phyloP scores from a whole-genome alignment of 2,329 filamentous ascomycete genomes.

The Leptographium wingfieldii region DNA sequence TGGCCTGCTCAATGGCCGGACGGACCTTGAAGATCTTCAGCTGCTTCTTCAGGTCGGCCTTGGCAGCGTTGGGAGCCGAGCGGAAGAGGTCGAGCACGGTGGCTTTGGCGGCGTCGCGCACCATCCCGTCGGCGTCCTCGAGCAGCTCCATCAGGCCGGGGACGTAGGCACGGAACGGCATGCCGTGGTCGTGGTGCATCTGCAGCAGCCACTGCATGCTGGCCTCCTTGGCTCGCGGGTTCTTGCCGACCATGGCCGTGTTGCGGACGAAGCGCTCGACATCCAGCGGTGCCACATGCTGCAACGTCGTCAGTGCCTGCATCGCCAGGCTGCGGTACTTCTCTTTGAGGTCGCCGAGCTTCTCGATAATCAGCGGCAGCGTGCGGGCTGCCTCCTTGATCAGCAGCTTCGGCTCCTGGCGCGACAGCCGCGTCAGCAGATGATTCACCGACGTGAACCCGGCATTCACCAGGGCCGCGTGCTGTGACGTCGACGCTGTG shows the following conservation, averaged over 20 bases:
- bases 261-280: conserved; percentile 73
- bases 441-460: conserved; percentile 83
- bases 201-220: conserved; percentile 77
- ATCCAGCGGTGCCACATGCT: conserved; percentile 54
- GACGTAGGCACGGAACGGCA: conserved; percentile 76
- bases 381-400: conserved; percentile 58
- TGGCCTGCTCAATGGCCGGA: conserved; percentile 71
- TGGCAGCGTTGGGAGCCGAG: conserved; percentile 67
- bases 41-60: conserved; percentile 79
- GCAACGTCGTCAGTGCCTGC: conserved; percentile 67
- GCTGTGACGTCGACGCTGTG: conserved; percentile 60
- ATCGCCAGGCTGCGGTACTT: conserved; percentile 64
- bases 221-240: conserved; percentile 71
- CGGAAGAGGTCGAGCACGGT: conserved; percentile 81
- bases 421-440: conserved; percentile 70
- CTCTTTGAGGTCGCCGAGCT: conserved; percentile 79
- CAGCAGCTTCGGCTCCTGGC: conserved; percentile 68
- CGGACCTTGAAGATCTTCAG: conserved; percentile 74
- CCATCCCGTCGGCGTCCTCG: conserved; percentile 79
- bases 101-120: conserved; percentile 71
- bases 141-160: conserved; percentile 72
- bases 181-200: conserved; percentile 69
- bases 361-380: conserved; percentile 65
- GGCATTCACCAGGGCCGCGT: conserved; percentile 65
- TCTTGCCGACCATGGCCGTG: conserved; percentile 65